Base-by-base conservation (phyloP, 352 stramenopile genomes). In the Globisporangium okanoganense region DNA sequence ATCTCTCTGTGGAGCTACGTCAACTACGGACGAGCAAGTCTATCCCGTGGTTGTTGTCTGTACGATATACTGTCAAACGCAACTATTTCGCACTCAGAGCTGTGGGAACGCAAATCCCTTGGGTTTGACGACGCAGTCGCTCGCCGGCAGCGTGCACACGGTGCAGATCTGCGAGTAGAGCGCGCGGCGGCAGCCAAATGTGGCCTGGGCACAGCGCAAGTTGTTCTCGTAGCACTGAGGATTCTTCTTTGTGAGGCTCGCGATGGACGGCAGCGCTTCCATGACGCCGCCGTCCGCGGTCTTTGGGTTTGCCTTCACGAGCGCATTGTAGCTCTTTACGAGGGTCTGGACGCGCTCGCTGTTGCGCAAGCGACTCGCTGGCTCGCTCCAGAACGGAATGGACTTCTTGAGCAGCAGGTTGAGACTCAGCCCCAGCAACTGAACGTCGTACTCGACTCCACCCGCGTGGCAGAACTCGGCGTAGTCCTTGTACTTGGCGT, bases 321-420 rank as follows among this genome's bases (percentile, higher is more conserved):
- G 41, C 12, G 64, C 54, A 24, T 71, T 66, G 62, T 94, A 94
- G 29, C 62, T 58, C 2, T 74, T 18, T 2, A 94, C 65, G 1
- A 94, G 50, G 18, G 67, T 78, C 31, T 73, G 49, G 5, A 66
- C 69, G 13, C 84, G 80, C 33, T 66, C 59, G 12, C 66, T 56
- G 58, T 91, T 94, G 38, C 77, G 76, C 0, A 65, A 29, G 43
- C 58, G 66, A 44, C 79, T 65, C 1, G 55, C 51, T 2, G 85
- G 80, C 24, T 92, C 76, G 2, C 51, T 48, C 85, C 85, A 94
- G 71, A 94, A 92, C 10, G 80, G 68, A 14, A 92, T 64, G 40
- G 76, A 71, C 31, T 73, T 49, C 13, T 79, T 43, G 14, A 69
- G 65, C 1, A 31, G 50, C 53, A 80, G 70, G 31, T 65, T 61